Evolutionary conservation across 768 basidiomycete genomes (phyloP), one percentile per base, ranked within the genome.

Genomic region (Agrocybe chaxingu): DNA sequence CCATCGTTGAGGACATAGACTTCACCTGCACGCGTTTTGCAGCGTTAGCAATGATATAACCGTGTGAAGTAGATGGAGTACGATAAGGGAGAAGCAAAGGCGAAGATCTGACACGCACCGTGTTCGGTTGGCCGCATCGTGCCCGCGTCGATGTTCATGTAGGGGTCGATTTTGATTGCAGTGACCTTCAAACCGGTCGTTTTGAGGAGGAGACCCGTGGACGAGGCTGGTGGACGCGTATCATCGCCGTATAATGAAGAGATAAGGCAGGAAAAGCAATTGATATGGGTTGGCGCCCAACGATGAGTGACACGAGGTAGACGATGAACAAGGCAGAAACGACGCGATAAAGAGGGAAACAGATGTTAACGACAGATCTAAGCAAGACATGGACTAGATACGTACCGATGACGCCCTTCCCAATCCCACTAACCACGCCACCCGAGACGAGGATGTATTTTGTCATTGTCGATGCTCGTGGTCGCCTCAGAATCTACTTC

Each of bases 141-240:
- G 33, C 96, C 96, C 18, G 96, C 96, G 78, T 99, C 96, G 61
- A 99, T 98, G 73, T 99, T 99, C 96, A 99, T 98, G 61, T 99
- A 99, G 10, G 96, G 96, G 67, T 99, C 96, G 62, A 99, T 98
- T 74, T 99, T 99, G 78, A 99, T 98, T 8, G 96, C 91, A 7
- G 96, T 99, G 60, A 98, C 96, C 73, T 94, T 97, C 53, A 97
- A 78, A 42, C 96, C 96, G 34, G 87, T 84, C 39, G 92, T 98
- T 73, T 98, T 98, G 66, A 99, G 78, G 45, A 98, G 80, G 45
- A 98, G 76, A 52, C 96, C 96, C 4, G 96, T 98, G 44, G 95
- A 98, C 24, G 96, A 98, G 57, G 96, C 96, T 98, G 65, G 24
- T 24, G 24, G 24, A 24, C 24, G 24, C 24, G 24, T 24, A 24